A percentile compares a stretch with the other conserved stretches of the same genome.
Conservation (phyloP, 106 monocot species). For the Dendrobium nobile region DNA sequence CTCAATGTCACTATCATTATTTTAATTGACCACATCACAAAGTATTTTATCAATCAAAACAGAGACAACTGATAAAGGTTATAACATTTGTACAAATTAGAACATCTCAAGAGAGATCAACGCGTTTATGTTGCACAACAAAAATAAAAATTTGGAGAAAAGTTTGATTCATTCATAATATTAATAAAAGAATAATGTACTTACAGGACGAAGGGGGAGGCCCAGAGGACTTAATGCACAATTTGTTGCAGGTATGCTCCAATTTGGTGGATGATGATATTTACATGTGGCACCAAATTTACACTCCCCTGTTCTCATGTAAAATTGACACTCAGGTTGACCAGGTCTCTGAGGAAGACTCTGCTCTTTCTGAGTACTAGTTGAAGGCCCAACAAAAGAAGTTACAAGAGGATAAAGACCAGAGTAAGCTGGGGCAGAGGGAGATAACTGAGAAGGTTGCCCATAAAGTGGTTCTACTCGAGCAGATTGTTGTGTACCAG, state of each 20-base stretch:
- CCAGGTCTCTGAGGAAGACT: conserved; percentile 66
- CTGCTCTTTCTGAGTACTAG: conserved; percentile 37
- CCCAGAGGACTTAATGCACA: conserved; percentile 65
- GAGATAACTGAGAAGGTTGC: conserved; percentile 41
- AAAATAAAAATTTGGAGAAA: background rate
- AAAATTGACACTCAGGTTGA: conserved; percentile 73
- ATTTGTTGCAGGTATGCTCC: conserved; percentile 44
- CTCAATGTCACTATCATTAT: background rate
- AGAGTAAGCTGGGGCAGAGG: conserved; percentile 41
- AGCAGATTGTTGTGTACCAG: conserved; percentile 36
- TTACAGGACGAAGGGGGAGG: conserved; percentile 85
- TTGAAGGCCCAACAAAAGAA: conserved; percentile 37
- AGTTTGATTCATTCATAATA: background rate
- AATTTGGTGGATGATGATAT: conserved; percentile 74
- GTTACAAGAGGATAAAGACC: conserved; percentile 23
- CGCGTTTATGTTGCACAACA: background rate
- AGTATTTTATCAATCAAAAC: background rate
- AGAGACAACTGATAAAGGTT: background rate
- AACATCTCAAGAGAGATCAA: background rate
- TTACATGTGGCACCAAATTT: conserved; percentile 75
- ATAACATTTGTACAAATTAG: background rate
- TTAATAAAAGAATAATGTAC: background rate
- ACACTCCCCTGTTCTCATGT: conserved; percentile 77
- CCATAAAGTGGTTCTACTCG: conserved; percentile 48
- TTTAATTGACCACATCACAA: background rate